Evolutionary conservation across 2,329 filamentous ascomycete genomes (phyloP), one percentile per base, ranked within the genome.

Genomic region (Fusarium chlamydosporum): DNA sequence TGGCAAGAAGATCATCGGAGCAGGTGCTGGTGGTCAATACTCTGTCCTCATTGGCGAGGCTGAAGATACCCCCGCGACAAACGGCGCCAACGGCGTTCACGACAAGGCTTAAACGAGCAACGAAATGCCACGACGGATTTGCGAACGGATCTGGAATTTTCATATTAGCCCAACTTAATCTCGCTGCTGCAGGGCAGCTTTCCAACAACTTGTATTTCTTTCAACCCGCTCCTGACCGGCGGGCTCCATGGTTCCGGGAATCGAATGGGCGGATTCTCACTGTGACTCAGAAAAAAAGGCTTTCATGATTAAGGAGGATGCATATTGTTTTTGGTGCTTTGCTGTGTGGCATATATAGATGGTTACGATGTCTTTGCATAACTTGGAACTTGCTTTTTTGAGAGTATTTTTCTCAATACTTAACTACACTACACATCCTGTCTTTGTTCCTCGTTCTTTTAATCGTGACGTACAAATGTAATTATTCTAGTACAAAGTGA

Each of bases 21-120:
- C 92, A n/a, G 92, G 92, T 42, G 91, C 91, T n/a, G 94, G 95
- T 69, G 94, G 94, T 7, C 94, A 97, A 76, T 97, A 89, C 78
- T 91, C 89, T 2, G 80, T 92, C 26, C 73, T 92, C n/a, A 83
- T 85, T 11, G 85, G 85, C 54, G 76, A 76, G 62, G 72, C 80
- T 26, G 75, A 77, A 20, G 75, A 74, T 11, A 68, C 46, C 1
- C 72, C 73, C 48, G 68, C 70, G 58, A 67, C 71, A 40, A 81
- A 81, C 42, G 79, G 79, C 15, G 70, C 71, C 26, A 75, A 75
- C 23, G 73, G 72, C 15, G 54, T 57, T 12, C 61, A 74, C 16
- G 64, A 61, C 37, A 59, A 60, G 48, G 63, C 52, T 18, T 69
- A 48, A 59, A 59, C 16, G 66, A 59, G 37, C 16, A 53, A 54